Conservation (phyloP, 2,329 filamentous ascomycete genomes). For the Cercospora sp. region DNA sequence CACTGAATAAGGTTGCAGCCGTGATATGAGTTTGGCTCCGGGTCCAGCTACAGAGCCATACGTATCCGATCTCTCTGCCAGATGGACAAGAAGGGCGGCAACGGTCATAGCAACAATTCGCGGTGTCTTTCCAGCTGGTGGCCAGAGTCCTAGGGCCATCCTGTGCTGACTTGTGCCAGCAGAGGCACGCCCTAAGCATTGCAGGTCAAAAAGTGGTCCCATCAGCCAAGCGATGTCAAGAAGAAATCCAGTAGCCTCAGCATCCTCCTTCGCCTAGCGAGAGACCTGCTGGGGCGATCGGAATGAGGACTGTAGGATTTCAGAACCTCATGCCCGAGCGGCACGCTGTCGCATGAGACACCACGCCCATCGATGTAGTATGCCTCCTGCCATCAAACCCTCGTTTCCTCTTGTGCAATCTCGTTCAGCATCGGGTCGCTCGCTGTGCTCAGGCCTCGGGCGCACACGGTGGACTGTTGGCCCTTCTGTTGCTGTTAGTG, state of each 20-base stretch:
- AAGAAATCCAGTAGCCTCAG: neutral
- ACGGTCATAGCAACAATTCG: neutral
- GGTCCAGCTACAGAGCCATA: neutral
- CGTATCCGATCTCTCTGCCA: neutral
- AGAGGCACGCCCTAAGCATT: neutral
- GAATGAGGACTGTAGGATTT: neutral
- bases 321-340: neutral
- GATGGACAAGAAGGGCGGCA: neutral
- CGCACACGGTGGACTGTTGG: neutral
- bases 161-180: neutral
- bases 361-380: neutral
- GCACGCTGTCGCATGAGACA: neutral
- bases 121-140: no score
- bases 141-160: neutral
- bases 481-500: neutral
- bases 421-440: neutral
- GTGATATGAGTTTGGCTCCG: neutral
- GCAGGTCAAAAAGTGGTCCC: neutral
- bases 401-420: neutral
- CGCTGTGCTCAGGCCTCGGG: neutral
- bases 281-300: neutral
- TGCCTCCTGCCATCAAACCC: neutral
- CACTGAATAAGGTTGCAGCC: neutral
- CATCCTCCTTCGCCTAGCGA: neutral
- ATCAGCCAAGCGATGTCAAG: neutral